phyloP scores from a whole-genome alignment of 306 rosid species.

The Cicer judaicum region DNA sequence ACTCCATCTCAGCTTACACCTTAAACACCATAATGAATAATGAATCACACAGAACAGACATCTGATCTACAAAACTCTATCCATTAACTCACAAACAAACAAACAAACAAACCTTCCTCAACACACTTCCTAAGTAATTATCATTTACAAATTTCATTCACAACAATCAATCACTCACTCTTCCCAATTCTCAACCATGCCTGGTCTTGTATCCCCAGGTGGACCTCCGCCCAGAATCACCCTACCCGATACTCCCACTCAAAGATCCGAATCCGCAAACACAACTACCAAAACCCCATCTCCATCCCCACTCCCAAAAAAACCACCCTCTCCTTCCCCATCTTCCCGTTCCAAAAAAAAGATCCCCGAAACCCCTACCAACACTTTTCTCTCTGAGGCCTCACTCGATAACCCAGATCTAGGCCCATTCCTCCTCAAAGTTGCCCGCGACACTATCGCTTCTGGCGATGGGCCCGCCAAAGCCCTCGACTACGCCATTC shows the following conservation, averaged over 20 bases:
- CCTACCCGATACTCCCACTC: constrained; percentile 59
- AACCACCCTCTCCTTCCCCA: constrained; percentile 79
- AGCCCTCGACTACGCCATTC: constrained; percentile 83
- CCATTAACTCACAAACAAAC: too few relatives aligned
- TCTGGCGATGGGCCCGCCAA: constrained; percentile 92
- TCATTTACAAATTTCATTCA: not conserved
- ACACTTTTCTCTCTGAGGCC: constrained; percentile 60
- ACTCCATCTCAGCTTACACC: constrained; percentile 25
- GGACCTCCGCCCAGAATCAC: constrained; percentile 67
- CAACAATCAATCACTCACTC: not conserved
- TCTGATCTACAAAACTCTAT: not conserved
- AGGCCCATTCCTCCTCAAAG: constrained; percentile 90
- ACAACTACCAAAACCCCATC: constrained; percentile 61
- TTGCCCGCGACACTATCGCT: constrained; percentile 90
- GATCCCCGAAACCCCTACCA: constrained; percentile 55
- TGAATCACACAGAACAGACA: not conserved
- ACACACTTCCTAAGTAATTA: not conserved
- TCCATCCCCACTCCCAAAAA: constrained; percentile 72
- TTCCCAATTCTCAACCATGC: constrained; percentile 52
- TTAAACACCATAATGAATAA: not conserved
- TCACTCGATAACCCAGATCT: constrained; percentile 98
- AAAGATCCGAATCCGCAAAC: constrained; percentile 56
- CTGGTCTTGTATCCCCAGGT: constrained; percentile 86
- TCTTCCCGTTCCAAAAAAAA: constrained; percentile 80
- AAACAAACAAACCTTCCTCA: not conserved